A percentile compares a stretch with the other conserved stretches of the same genome.
phyloP scores from a whole-genome alignment of 257 asterid species.

The Solanum clarkiae region DNA sequence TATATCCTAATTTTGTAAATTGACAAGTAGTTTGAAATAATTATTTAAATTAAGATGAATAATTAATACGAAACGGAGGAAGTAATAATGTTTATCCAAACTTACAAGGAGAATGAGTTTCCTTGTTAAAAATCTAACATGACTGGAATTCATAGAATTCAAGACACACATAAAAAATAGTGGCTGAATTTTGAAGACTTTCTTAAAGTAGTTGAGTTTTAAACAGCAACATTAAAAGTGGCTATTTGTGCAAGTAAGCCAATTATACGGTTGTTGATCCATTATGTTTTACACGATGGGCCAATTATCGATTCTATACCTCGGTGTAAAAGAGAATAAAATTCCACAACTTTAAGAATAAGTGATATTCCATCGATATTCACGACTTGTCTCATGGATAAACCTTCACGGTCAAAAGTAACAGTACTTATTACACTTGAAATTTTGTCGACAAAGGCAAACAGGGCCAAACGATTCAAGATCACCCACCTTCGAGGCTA shows the following conservation, averaged over 20 bases:
- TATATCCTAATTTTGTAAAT: too few relatives aligned
- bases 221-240: not conserved
- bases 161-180: too few relatives aligned
- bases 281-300: not conserved
- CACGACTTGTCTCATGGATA: too few relatives aligned
- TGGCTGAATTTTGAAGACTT: not conserved
- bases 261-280: not conserved
- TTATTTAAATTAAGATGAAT: too few relatives aligned
- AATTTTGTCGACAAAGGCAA: not conserved
- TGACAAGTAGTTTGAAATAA: too few relatives aligned
- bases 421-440: not conserved
- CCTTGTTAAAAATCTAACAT: not conserved
- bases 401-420: too few relatives aligned
- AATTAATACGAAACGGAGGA: too few relatives aligned
- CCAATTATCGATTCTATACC: not conserved
- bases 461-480: not conserved
- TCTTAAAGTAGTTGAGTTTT: not conserved
- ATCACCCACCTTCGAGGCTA: not conserved
- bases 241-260: not conserved
- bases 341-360: too few relatives aligned
- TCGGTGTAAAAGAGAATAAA: too few relatives aligned
- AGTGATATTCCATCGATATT: too few relatives aligned
- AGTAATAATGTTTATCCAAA: too few relatives aligned
- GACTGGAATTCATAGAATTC: not conserved
- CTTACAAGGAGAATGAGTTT: not conserved